Percentiles rank a stretch among this genome's conserved stretches.
These are phyloP conservation scores for Plantago coronopus DNA, from an alignment of 305 asterid genomes.

Conservation along the genomic window DNA sequence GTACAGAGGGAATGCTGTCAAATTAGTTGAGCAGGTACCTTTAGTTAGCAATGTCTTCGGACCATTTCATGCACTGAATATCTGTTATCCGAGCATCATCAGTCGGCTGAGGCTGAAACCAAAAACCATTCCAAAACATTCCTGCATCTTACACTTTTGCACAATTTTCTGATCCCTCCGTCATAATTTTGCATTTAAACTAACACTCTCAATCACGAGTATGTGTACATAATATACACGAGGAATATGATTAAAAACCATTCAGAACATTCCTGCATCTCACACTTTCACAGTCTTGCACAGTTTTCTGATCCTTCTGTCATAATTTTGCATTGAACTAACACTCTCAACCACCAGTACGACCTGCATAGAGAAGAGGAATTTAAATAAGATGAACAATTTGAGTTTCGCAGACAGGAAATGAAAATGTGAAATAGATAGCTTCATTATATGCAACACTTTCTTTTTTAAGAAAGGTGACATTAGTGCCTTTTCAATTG, in stretches of 20 bases:
- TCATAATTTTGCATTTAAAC: constrained; percentile 80
- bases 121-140: constrained; percentile 4
- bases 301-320: constrained; percentile 64
- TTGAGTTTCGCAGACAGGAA: background rate
- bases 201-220: constrained; percentile 82
- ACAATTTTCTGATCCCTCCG: constrained; percentile 61
- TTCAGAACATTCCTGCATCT: constrained; percentile 18
- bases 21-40: too few species aligned
- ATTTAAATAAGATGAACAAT: background rate
- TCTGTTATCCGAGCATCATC: too few species aligned
- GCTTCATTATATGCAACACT: background rate
- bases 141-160: constrained; percentile 31
- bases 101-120: constrained; percentile 14
- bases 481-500: background rate
- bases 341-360: constrained; percentile 84
- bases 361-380: constrained; percentile 43
- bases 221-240: too few species aligned
- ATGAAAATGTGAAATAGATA: background rate
- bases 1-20: too few species aligned
- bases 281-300: constrained; percentile 31
- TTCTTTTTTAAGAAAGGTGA: background rate
- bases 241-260: too few species aligned
- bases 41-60: too few species aligned
- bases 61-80: too few species aligned
- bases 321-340: constrained; percentile 76